Percentiles rank a stretch among this genome's conserved stretches.
These are phyloP conservation scores for Pichia pseudocactophila DNA, from an alignment of 805 yeast species.

Conservation along the genomic window DNA sequence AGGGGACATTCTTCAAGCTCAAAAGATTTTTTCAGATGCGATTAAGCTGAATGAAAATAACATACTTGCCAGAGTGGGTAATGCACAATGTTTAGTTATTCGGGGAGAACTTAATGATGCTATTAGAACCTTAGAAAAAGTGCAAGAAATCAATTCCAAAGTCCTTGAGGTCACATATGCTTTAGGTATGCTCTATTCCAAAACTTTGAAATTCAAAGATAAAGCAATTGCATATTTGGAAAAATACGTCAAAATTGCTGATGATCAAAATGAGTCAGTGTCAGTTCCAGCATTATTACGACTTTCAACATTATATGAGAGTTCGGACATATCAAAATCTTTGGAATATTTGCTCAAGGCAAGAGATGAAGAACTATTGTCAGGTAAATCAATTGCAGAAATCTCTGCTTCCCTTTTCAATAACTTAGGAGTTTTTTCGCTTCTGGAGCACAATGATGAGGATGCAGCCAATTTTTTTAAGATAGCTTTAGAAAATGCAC, in stretches of 20 bases:
- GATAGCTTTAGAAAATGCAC: constrained; percentile 31
- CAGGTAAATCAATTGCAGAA: constrained; percentile 33
- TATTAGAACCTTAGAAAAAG: constrained; percentile 69
- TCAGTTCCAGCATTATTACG: constrained; percentile 57
- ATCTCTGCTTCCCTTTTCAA: constrained; percentile 57
- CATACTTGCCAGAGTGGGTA: constrained; percentile 65
- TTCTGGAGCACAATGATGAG: constrained; percentile 34
- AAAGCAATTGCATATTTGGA: constrained; percentile 62
- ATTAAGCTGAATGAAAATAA: constrained; percentile 56
- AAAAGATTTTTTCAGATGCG: constrained; percentile 64
- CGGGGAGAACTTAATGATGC: constrained; percentile 78
- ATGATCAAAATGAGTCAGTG: constrained; percentile 48
- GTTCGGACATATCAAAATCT: constrained; percentile 56
- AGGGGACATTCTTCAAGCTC: constrained; percentile 59
- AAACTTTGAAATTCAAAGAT: constrained; percentile 27
- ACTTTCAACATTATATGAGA: constrained; percentile 63
- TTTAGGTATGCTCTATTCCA: constrained; percentile 66
- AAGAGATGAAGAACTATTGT: constrained; percentile 39
- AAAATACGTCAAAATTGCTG: constrained; percentile 56
- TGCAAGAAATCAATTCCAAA: constrained; percentile 57
- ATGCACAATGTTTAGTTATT: constrained; percentile 74
- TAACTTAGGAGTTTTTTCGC: constrained; percentile 79
- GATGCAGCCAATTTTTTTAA: constrained; percentile 50
- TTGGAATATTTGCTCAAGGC: constrained; percentile 41
- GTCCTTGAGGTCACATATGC: constrained; percentile 67